phyloP scores from a whole-genome alignment of 2,329 filamentous ascomycete species.

The Fonsecaea pedrosoi region DNA sequence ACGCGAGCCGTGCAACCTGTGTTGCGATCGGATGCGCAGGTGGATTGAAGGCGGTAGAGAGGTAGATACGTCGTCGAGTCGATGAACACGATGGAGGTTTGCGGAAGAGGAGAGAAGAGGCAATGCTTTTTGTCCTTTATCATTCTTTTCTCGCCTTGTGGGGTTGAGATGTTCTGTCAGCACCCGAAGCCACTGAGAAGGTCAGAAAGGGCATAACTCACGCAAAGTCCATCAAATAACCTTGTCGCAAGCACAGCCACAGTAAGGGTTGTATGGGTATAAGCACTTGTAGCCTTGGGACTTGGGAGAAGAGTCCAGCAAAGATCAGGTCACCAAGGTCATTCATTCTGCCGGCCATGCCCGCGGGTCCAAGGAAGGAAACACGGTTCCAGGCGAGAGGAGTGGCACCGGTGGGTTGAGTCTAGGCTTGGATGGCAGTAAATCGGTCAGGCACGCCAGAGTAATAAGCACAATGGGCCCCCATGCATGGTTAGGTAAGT shows the following conservation, averaged over 20 bases:
- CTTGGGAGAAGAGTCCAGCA: neutral
- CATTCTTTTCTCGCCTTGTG: neutral
- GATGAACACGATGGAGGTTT: neutral
- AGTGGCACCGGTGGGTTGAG: neutral
- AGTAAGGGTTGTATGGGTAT: neutral
- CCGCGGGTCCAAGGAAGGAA: neutral
- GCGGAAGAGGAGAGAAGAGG: neutral
- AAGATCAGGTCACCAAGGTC: neutral
- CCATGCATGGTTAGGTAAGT: neutral
- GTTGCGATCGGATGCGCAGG: constrained; percentile 10
- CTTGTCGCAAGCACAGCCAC: neutral
- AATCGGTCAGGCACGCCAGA: neutral
- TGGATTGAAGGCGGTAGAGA: neutral
- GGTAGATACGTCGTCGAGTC: neutral
- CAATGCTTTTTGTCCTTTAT: neutral
- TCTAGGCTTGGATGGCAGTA: neutral
- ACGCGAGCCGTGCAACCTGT: constrained; percentile 17
- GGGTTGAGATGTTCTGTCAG: neutral
- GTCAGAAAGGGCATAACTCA: neutral
- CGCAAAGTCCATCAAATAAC: neutral
- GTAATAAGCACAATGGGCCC: too few species aligned
- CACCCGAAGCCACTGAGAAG: neutral
- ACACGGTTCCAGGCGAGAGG: neutral
- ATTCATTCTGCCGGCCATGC: neutral
- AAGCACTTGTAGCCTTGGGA: neutral